These are phyloP conservation scores for Lepidium africanum DNA, from an alignment of 345 rosid genomes.

Conservation along the genomic window DNA sequence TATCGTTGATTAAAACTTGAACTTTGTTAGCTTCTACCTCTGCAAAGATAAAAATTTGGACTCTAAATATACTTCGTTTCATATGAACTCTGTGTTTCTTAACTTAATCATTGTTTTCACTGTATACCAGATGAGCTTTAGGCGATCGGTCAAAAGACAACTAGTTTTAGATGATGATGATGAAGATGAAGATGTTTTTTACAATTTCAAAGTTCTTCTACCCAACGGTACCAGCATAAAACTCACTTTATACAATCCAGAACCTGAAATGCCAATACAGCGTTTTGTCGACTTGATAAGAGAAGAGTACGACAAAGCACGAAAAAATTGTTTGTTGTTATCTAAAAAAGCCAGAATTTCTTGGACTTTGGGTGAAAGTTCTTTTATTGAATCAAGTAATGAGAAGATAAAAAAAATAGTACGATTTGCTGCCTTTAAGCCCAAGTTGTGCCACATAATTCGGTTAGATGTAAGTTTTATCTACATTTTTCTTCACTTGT, in stretches of 20 bases:
- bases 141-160: constrained; percentile 16
- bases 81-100: no score
- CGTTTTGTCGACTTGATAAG: constrained; percentile 31
- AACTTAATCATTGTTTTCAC: not conserved
- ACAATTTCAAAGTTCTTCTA: constrained; percentile 46
- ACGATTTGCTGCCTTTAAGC: constrained; percentile 32
- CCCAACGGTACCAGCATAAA: constrained; percentile 44
- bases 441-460: constrained; percentile 35
- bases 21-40: no score
- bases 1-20: no score
- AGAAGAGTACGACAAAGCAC: constrained; percentile 21
- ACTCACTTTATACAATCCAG: constrained; percentile 20
- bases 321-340: not conserved
- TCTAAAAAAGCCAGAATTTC: constrained; percentile 12
- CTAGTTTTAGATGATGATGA: constrained; percentile 8
- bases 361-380: constrained; percentile 27
- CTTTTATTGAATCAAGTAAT: constrained; percentile 27
- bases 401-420: constrained; percentile 12
- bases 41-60: no score
- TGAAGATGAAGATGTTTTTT: not conserved
- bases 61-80: no score
- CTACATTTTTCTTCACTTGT: not conserved
- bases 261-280: constrained; percentile 21
- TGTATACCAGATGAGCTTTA: constrained; percentile 9
- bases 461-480: constrained; percentile 35